phyloP scores from a whole-genome alignment of 164 flowering plant genomes.

The Litsea cubeba region DNA sequence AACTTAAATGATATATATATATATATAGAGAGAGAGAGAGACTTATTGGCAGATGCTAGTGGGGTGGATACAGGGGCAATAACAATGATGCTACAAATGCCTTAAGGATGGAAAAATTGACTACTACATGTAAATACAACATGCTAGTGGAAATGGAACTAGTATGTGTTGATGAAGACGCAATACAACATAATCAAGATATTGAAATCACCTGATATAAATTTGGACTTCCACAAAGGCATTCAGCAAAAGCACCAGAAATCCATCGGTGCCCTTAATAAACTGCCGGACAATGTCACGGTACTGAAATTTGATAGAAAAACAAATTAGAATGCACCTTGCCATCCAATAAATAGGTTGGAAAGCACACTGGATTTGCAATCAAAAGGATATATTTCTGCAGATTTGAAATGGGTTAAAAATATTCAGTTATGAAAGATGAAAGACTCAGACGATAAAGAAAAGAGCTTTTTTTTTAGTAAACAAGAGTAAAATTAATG shows the following conservation, averaged over 20 bases:
- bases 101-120: background rate
- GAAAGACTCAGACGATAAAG: background rate
- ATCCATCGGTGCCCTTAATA: slow-evolving; percentile 90
- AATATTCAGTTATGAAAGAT: background rate
- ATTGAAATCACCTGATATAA: slow-evolving; percentile 59
- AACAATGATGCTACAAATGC: background rate
- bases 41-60: background rate
- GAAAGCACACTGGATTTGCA: background rate
- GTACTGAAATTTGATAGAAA: slow-evolving; percentile 48
- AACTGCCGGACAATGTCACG: slow-evolving; percentile 89
- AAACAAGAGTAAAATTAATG: background rate
- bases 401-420: background rate
- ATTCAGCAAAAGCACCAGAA: slow-evolving; percentile 96
- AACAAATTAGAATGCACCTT: background rate
- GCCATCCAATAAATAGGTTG: background rate
- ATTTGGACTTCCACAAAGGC: slow-evolving; percentile 93
- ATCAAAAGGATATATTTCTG: background rate
- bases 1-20: too few species aligned
- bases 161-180: background rate
- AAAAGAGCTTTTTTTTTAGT: background rate
- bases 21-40: background rate
- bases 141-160: background rate
- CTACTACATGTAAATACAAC: background rate
- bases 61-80: background rate
- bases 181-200: slow-evolving; percentile 1